Conservation (phyloP, 352 stramenopile species). For the Globisporangium cederbergense region DNA sequence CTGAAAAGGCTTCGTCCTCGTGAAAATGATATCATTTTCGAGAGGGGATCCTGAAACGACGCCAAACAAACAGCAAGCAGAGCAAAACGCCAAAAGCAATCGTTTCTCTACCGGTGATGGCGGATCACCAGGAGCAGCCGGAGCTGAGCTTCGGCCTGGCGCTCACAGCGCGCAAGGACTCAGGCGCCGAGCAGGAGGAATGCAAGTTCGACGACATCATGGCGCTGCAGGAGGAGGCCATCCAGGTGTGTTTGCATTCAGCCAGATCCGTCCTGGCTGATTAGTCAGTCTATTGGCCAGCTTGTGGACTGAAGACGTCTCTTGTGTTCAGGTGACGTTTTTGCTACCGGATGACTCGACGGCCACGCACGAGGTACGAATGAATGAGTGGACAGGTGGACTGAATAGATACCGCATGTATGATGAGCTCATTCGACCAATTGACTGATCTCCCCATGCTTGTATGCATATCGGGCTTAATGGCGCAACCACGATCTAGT, state of each 20-base stretch:
- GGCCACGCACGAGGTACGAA: constrained; percentile 30
- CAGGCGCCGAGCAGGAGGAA: constrained; percentile 19
- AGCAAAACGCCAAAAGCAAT: neutral
- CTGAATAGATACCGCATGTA: neutral
- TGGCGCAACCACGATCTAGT: constrained; percentile 22
- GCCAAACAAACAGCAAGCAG: neutral
- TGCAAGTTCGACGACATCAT: constrained; percentile 60
- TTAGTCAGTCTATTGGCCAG: too few relatives aligned
- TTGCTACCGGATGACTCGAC: constrained; percentile 54
- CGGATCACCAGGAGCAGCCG: constrained; percentile 17
- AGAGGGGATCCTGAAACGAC: constrained; percentile 8
- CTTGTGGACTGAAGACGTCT: neutral
- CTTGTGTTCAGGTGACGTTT: constrained; percentile 38
- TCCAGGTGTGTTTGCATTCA: constrained; percentile 24
- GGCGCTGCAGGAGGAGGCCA: constrained; percentile 52
- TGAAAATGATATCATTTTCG: neutral
- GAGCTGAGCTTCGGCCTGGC: constrained; percentile 24
- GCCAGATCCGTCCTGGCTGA: neutral
- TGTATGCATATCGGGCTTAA: too few relatives aligned
- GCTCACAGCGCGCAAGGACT: constrained; percentile 24
- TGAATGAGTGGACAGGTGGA: neutral
- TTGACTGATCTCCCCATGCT: too few relatives aligned
- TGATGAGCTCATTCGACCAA: constrained; percentile 1
- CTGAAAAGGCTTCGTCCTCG: neutral
- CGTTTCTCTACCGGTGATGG: neutral